These are phyloP conservation scores for Fomitopsis pulvina DNA, from an alignment of 768 basidiomycete genomes.

Conservation along the genomic window DNA sequence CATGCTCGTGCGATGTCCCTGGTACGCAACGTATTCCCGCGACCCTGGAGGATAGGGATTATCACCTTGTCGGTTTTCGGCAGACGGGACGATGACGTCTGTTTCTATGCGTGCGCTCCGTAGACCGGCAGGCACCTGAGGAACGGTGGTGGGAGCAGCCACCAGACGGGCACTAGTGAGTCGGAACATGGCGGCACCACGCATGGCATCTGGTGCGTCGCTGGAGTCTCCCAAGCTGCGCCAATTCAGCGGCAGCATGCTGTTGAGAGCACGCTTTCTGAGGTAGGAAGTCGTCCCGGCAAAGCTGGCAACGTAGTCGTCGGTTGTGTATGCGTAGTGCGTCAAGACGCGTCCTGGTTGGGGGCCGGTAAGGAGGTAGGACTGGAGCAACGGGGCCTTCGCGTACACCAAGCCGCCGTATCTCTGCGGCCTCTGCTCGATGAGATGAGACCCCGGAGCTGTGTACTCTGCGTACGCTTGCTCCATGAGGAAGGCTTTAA, in stretches of 20 bases:
- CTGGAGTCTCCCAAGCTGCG: constrained; percentile 18
- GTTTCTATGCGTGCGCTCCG: constrained; percentile 29
- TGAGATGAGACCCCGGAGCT: constrained; percentile 26
- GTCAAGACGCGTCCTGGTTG: constrained; percentile 49
- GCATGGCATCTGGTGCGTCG: constrained; percentile 1
- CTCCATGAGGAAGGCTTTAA: constrained; percentile 32
- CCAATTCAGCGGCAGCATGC: constrained; percentile 23
- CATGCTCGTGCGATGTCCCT: background rate
- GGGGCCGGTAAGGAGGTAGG: constrained; percentile 40
- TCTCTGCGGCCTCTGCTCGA: constrained; percentile 62
- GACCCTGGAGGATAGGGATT: constrained; percentile 49
- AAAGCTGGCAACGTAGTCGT: constrained; percentile 31
- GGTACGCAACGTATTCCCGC: constrained; percentile 34
- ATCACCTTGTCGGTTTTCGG: constrained; percentile 22
- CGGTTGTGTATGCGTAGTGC: background rate
- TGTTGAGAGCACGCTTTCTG: constrained; percentile 5
- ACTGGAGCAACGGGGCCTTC: constrained; percentile 46
- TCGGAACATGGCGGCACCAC: constrained; percentile 23
- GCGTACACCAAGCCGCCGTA: constrained; percentile 59
- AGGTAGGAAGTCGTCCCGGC: constrained; percentile 36
- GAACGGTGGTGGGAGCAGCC: constrained; percentile 40
- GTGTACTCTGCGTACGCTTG: constrained; percentile 21
- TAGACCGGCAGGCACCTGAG: constrained; percentile 30
- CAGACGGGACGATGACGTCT: constrained; percentile 23
- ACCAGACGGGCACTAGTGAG: constrained; percentile 25